Conservation (phyloP, 2,329 filamentous ascomycete genomes). For the Tolypocladium cylindrosporum region DNA sequence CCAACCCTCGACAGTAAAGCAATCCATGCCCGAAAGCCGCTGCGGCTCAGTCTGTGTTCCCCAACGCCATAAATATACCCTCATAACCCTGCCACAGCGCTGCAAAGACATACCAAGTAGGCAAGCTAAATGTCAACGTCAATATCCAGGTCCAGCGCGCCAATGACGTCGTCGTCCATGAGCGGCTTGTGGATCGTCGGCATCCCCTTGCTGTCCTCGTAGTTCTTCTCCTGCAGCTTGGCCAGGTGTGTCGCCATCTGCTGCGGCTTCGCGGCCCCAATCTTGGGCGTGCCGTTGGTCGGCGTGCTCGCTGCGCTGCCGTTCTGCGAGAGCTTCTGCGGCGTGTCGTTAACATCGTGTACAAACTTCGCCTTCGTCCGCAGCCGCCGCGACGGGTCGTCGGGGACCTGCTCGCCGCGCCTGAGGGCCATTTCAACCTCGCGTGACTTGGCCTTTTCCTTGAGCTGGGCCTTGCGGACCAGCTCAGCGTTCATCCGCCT, state of each 20-base stretch:
- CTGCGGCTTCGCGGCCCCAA: conserved; percentile 28
- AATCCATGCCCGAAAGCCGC: background rate
- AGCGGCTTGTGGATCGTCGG: conserved; percentile 67
- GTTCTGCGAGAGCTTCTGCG: conserved; percentile 35
- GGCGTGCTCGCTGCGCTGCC: conserved; percentile 41
- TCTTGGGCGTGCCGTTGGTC: conserved; percentile 41
- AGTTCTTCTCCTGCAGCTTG: conserved; percentile 42
- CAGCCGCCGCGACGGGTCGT: conserved; percentile 51
- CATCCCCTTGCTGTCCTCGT: conserved; percentile 47
- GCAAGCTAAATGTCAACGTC: conserved; percentile 68
- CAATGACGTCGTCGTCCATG: conserved; percentile 89
- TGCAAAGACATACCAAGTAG: background rate
- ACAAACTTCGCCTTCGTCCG: conserved; percentile 59
- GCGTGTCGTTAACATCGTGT: conserved; percentile 47
- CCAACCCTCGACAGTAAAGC: background rate
- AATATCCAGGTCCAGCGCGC: conserved; percentile 78
- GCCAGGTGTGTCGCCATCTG: conserved; percentile 39
- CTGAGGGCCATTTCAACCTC: conserved; percentile 51
- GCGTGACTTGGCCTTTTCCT: conserved; percentile 58
- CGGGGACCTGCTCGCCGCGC: conserved; percentile 50
- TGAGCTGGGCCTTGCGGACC: conserved; percentile 81
- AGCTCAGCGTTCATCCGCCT: conserved; percentile 76
- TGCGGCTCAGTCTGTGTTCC: background rate
- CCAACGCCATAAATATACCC: background rate
- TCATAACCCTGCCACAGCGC: background rate